Evolutionary conservation across 2,329 filamentous ascomycete species (phyloP).

Genomic region (Aspergillus alliaceus): DNA sequence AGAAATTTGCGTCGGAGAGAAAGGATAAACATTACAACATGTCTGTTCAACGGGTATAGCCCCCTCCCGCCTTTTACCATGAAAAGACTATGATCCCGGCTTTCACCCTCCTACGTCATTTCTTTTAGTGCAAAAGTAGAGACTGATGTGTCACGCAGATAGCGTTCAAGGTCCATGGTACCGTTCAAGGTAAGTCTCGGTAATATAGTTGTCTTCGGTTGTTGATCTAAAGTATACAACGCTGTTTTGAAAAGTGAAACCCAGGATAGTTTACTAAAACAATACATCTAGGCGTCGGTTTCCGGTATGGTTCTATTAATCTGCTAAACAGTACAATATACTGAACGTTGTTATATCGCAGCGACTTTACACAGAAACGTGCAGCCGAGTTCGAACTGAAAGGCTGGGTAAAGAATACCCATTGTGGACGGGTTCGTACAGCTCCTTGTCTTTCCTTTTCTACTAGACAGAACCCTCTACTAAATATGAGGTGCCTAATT

Average conservation of each 20-base stretch:
- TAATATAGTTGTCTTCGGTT: too few species aligned
- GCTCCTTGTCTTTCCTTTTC: neutral
- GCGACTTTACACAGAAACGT: conserved; percentile 46
- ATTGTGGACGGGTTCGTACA: conserved; percentile 43
- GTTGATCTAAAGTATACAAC: too few species aligned
- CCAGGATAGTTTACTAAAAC: neutral
- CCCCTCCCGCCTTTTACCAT: neutral
- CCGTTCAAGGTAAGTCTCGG: conserved; percentile 65
- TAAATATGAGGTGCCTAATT: neutral
- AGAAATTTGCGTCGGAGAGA: neutral
- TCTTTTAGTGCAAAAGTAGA: neutral
- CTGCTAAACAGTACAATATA: conserved; percentile 6
- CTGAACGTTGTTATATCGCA: conserved; percentile 11
- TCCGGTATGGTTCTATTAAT: conserved; percentile 25
- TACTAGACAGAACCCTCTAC: neutral
- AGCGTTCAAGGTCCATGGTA: conserved; percentile 58
- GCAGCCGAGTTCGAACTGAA: conserved; percentile 46
- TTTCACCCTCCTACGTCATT: conserved; percentile 6
- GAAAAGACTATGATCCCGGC: neutral
- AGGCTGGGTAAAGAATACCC: conserved; percentile 51
- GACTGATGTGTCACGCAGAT: conserved; percentile 26
- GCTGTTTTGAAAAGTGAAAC: neutral
- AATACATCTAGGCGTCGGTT: conserved; percentile 31
- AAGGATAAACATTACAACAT: conserved; percentile 1
- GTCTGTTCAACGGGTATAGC: conserved; percentile 7